Base-by-base conservation (phyloP, 1,284 basidiomycete species). In the Pseudozyma hubeiensis region DNA sequence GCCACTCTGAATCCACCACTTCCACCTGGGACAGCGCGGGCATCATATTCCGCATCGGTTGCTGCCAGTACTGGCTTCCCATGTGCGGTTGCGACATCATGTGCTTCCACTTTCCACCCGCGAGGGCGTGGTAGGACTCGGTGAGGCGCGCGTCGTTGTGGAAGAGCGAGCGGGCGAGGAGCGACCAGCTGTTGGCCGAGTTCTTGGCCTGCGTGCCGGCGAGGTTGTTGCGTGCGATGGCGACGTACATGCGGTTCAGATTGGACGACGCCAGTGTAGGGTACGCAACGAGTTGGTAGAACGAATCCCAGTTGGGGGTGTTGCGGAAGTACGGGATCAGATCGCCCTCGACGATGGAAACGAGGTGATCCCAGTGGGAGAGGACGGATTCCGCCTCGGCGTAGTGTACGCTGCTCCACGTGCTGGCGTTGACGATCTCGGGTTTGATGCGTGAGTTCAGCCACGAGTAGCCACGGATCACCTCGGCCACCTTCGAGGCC, bases 371-470 rank as follows among this genome's bases (percentile, higher is more conserved):
- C 29, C 57, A 56, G 43, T 52, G 31, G 4, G 29, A 51, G 9
- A 50, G 53, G 7, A 58, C 55, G 48, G 19, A 10, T 2, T 86
- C 89, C 55, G 77, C 91, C 89, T 92, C 90, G 80, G 90, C 85
- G 80, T 91, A 90, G 81, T 90, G 88, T 46, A 86, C 86, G 50
- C 91, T 77, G 65, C 89, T 90, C 84, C 87, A 92, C 0, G 88
- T 90, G 1, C 89, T 89, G 2, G 87, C 71, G 78, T 90, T 90
- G 64, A 90, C 79, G 31, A 91, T 82, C 85, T 92, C 91, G 0
- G 90, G 90, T 83, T 91, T 91, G 64, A 89, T 85, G 30, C 90
- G 85, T 0, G 88, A 85, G 74, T 90, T 90, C 83, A 88, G 88
- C 41, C 87, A 86, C 14, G 90, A 90, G 58, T 90, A 85, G 68